phyloP scores from a whole-genome alignment of 1,139 yeast species.

The Suhomyces panamericanus region DNA sequence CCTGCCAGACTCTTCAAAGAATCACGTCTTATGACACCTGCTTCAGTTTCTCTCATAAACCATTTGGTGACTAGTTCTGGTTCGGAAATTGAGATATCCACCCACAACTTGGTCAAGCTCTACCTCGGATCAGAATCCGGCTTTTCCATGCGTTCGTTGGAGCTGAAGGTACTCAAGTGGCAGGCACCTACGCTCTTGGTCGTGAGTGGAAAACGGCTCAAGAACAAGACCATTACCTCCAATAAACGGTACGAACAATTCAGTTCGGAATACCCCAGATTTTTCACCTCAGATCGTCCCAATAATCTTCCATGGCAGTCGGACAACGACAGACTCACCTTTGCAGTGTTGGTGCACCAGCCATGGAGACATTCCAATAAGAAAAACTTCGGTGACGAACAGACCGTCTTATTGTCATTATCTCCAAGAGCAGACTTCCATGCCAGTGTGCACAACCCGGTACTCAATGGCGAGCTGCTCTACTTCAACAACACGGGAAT shows the following conservation, averaged over 20 bases:
- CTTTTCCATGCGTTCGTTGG: conserved; percentile 83
- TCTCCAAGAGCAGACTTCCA: conserved; percentile 65
- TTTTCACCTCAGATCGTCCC: conserved; percentile 20
- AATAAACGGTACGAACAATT: conserved; percentile 55
- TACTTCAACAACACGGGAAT: conserved; percentile 71
- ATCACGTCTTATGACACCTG: conserved; percentile 42
- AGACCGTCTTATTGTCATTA: conserved; percentile 58
- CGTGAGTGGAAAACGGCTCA: conserved; percentile 62
- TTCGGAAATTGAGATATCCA: conserved; percentile 25
- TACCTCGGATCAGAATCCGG: conserved; percentile 78
- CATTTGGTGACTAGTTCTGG: conserved; percentile 27
- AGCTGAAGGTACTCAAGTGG: conserved; percentile 86
- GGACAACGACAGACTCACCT: conserved; percentile 47
- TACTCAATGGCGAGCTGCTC: conserved; percentile 40
- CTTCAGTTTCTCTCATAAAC: conserved; percentile 44
- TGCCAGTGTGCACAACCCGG: conserved; percentile 33
- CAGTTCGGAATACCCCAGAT: conserved; percentile 52
- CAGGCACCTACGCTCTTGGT: conserved; percentile 78
- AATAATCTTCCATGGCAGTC: conserved; percentile 32
- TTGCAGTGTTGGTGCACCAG: conserved; percentile 59
- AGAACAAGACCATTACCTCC: conserved; percentile 36
- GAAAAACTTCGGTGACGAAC: conserved; percentile 64
- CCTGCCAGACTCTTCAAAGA: conserved; percentile 21
- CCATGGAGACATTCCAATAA: conserved; percentile 83
- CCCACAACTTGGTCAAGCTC: conserved; percentile 55